Conservation (phyloP, 1,284 basidiomycete genomes). For the Schizophyllum amplum region DNA sequence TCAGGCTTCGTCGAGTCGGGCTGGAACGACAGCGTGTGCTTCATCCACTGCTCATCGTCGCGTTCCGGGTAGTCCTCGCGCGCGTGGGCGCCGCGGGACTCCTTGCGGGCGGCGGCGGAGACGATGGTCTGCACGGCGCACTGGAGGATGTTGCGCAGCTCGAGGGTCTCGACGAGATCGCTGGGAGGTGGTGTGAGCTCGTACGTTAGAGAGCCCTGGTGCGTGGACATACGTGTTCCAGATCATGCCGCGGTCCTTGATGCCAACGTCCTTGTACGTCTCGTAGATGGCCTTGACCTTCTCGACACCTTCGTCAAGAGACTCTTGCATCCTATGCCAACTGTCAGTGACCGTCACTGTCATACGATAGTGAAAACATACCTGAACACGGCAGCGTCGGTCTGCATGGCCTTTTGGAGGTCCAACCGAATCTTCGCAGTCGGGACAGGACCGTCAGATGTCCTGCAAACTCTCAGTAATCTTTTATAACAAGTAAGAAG, state of each 20-base stretch:
- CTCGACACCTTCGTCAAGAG: conserved; percentile 86
- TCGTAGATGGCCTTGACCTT: conserved; percentile 85
- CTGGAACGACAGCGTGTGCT: conserved; percentile 88
- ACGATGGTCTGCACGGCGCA: conserved; percentile 95
- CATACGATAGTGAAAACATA: no score
- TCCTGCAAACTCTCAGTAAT: conserved; percentile 31
- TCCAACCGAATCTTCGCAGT: conserved; percentile 89
- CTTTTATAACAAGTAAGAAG: not conserved
- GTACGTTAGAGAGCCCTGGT: not conserved
- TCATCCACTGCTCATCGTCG: conserved; percentile 91
- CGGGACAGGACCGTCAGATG: conserved; percentile 72
- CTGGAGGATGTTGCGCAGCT: conserved; percentile 93
- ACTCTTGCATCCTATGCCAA: conserved; percentile 87
- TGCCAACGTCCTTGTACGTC: conserved; percentile 84
- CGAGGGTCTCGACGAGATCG: conserved; percentile 94
- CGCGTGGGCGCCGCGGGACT: conserved; percentile 96
- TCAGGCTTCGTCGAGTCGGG: conserved; percentile 66
- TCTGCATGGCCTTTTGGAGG: conserved; percentile 99
- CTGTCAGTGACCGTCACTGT: no score
- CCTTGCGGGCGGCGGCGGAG: conserved; percentile 92
- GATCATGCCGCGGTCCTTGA: conserved; percentile 98
- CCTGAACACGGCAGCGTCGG: conserved; percentile 88
- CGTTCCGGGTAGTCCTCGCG: conserved; percentile 95
- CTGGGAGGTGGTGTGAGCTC: conserved; percentile 30
- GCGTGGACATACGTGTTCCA: conserved; percentile 79